These are phyloP conservation scores for Hyaloscypha hepaticicola DNA, from an alignment of 495 filamentous ascomycete genomes.

Conservation along the genomic window DNA sequence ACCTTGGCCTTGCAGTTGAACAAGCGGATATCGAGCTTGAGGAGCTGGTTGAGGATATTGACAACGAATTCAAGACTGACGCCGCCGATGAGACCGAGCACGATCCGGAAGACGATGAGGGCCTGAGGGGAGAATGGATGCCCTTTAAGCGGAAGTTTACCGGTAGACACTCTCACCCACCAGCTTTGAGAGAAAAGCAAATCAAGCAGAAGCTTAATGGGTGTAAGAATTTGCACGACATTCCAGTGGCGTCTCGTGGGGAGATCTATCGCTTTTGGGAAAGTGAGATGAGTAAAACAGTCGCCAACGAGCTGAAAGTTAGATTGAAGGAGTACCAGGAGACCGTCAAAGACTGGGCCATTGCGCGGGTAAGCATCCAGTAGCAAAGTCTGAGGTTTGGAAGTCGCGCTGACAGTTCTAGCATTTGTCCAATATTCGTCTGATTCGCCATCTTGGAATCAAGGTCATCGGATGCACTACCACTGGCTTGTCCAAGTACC, in stretches of 20 bases:
- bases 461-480: constrained; percentile 74
- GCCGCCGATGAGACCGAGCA: constrained; percentile 50
- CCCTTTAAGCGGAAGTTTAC: constrained; percentile 49
- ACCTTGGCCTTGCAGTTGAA: constrained; percentile 53
- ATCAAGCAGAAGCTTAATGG: constrained; percentile 36
- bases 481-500: constrained; percentile 77
- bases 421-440: constrained; percentile 15
- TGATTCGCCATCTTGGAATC: constrained; percentile 24
- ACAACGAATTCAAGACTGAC: constrained; percentile 59
- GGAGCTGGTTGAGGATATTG: constrained; percentile 63
- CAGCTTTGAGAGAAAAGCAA: constrained; percentile 29
- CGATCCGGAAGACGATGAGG: constrained; percentile 50
- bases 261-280: constrained; percentile 59
- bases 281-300: constrained; percentile 40
- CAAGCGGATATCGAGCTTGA: constrained; percentile 60
- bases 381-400: not conserved
- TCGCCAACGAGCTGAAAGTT: constrained; percentile 44
- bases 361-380: constrained; percentile 52
- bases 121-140: constrained; percentile 48
- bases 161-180: constrained; percentile 31
- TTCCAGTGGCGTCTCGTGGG: constrained; percentile 50
- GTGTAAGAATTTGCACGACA: constrained; percentile 53
- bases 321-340: constrained; percentile 44
- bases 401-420: not conserved
- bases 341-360: constrained; percentile 40